Conservation (phyloP, 352 stramenopile species). For the Discostella stelligera region DNA sequence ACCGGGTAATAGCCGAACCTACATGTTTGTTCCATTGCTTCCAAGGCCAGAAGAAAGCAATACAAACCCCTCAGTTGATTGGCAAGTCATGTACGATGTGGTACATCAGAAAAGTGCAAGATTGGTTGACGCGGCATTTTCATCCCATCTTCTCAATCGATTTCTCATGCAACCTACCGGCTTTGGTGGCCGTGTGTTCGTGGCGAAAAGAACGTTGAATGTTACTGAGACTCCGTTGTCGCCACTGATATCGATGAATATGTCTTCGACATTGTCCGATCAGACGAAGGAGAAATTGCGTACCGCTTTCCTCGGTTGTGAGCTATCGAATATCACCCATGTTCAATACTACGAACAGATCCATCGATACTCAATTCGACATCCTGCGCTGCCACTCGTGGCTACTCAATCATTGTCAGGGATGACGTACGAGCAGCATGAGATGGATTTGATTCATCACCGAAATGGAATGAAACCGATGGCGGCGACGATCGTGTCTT, state of each 20-base stretch:
- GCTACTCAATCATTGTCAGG: slow-evolving; percentile 11
- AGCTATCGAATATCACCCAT: slow-evolving; percentile 10
- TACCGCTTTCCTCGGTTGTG: background rate
- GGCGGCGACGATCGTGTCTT: background rate
- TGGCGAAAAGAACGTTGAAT: slow-evolving; percentile 17
- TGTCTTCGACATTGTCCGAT: slow-evolving; percentile 9
- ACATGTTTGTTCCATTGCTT: slow-evolving; percentile 39
- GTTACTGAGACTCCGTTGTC: slow-evolving; percentile 10
- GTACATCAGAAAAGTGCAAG: slow-evolving; percentile 19
- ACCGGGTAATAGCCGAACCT: slow-evolving; percentile 14
- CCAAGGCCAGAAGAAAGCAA: background rate
- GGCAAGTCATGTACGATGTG: slow-evolving; percentile 29
- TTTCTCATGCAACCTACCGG: slow-evolving; percentile 43
- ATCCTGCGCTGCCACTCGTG: background rate
- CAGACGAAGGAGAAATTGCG: background rate
- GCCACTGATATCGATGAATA: slow-evolving; percentile 10
- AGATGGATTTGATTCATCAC: slow-evolving; percentile 18
- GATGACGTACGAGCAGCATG: slow-evolving; percentile 22
- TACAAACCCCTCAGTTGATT: slow-evolving; percentile 25
- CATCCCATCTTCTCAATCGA: slow-evolving; percentile 35
- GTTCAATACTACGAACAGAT: slow-evolving; percentile 12
- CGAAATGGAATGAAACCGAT: background rate
- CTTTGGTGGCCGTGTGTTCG: slow-evolving; percentile 36
- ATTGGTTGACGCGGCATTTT: slow-evolving; percentile 1
- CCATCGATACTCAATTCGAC: slow-evolving; percentile 13